These are phyloP conservation scores for Venturia nashicola DNA, from an alignment of 2,329 filamentous ascomycete species.

Conservation along the genomic window DNA sequence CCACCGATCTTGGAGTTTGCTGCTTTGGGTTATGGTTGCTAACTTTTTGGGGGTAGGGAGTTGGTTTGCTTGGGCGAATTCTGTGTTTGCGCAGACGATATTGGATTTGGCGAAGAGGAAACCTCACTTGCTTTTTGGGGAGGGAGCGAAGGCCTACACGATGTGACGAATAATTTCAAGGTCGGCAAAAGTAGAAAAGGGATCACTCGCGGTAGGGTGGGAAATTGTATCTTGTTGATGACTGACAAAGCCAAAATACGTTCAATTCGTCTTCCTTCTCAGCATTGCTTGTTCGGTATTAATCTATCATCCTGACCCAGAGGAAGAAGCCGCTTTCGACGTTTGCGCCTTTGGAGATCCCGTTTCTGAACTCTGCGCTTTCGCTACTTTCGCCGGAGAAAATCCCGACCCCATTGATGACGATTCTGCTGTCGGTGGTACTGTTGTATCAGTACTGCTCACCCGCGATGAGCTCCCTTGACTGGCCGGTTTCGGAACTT, in stretches of 20 bases:
- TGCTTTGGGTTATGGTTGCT: background rate
- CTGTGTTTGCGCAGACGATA: slow-evolving; percentile 86
- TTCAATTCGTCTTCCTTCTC: background rate
- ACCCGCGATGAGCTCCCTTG: too few relatives aligned
- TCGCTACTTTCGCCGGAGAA: background rate
- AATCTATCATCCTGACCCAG: background rate
- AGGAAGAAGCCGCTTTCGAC: background rate
- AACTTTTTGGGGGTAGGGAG: slow-evolving; percentile 36
- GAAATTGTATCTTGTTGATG: background rate
- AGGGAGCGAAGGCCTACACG: slow-evolving; percentile 45
- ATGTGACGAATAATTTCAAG: background rate
- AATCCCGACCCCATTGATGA: background rate
- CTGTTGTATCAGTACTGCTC: too few relatives aligned
- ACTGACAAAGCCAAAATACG: background rate
- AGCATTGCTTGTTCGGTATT: background rate
- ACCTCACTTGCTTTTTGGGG: slow-evolving; percentile 72
- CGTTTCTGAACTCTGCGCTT: too few relatives aligned
- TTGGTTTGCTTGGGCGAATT: slow-evolving; percentile 98
- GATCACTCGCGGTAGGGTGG: background rate
- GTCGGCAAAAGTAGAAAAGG: background rate
- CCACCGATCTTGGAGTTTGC: background rate
- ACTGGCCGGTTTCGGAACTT: too few relatives aligned
- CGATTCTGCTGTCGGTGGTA: background rate
- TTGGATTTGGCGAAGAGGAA: slow-evolving; percentile 80
- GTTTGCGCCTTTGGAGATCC: background rate